Evolutionary conservation across 192 early-diverging fungal genomes (phyloP).

Genomic region (Haplosporangium gracile): DNA sequence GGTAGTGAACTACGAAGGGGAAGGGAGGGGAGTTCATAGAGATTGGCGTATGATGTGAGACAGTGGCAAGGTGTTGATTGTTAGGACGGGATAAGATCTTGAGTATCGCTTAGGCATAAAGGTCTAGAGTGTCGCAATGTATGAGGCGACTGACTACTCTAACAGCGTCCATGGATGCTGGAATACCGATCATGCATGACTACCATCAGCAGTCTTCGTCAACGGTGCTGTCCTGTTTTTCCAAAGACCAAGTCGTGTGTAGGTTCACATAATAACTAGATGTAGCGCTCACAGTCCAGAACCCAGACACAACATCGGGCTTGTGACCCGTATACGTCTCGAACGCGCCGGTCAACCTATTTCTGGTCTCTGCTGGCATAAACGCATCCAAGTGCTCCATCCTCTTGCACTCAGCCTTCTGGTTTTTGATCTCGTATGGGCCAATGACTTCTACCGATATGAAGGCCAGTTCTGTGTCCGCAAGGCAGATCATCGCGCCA

Average conservation of each 20-base stretch:
- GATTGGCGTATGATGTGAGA: no score
- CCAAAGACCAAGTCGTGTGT: constrained; percentile 13
- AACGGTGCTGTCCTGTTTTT: not conserved
- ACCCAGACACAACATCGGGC: constrained; percentile 13
- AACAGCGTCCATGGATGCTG: no score
- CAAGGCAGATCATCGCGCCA: constrained; percentile 20
- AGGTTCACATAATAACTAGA: not conserved
- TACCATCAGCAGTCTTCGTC: not conserved
- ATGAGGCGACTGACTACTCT: no score
- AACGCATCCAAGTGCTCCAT: constrained; percentile 19
- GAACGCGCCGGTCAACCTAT: constrained; percentile 11
- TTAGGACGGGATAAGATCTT: no score
- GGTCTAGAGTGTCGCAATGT: no score
- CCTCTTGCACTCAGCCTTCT: not conserved
- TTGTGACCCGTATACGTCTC: constrained; percentile 12
- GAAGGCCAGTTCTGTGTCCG: not conserved
- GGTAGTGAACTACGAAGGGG: no score
- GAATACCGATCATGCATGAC: not conserved
- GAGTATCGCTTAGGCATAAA: no score
- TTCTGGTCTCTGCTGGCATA: constrained; percentile 20
- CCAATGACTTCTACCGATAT: constrained; percentile 14
- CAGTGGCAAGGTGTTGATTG: no score
- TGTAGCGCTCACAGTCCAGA: constrained; percentile 10
- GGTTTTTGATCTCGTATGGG: not conserved
- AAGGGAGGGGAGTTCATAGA: no score